Conservation (phyloP, 169 alveolate species). For the Hepatocystis sp. region DNA sequence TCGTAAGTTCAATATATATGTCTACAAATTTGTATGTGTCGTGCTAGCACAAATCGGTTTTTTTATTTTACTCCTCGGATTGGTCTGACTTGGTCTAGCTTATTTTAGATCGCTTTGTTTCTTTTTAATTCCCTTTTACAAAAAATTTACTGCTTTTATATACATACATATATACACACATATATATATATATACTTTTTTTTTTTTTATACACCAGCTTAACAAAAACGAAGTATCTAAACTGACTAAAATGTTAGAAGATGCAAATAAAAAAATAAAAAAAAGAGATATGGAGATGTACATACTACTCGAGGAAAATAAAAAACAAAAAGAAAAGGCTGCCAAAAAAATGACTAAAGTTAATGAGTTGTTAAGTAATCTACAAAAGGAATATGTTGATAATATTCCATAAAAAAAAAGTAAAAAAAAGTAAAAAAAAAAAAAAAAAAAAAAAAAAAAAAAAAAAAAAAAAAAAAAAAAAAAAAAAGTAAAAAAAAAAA, state of each 20-base stretch:
- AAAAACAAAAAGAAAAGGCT: constrained; percentile 74
- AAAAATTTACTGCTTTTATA: no score
- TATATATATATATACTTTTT: background rate
- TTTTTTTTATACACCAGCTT: no score
- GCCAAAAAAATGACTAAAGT: constrained; percentile 75
- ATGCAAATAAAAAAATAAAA: constrained; percentile 64
- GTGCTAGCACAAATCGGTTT: no score
- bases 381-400: constrained; percentile 65
- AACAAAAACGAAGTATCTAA: constrained; percentile 67
- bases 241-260: constrained; percentile 53
- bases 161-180: background rate
- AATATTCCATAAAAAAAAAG: constrained; percentile 29
- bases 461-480: no score
- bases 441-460: no score
- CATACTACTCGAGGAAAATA: constrained; percentile 64
- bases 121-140: no score
- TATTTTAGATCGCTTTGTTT: no score
- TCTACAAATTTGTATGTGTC: no score
- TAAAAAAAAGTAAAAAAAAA: no score
- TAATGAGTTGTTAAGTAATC: constrained; percentile 41
- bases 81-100: no score
- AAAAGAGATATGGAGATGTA: constrained; percentile 76
- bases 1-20: no score
- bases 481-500: no score
- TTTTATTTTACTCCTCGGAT: background rate